Evolutionary conservation across 768 basidiomycete species (phyloP), one percentile per base, ranked within the genome.

Genomic region (Trametes elegans): DNA sequence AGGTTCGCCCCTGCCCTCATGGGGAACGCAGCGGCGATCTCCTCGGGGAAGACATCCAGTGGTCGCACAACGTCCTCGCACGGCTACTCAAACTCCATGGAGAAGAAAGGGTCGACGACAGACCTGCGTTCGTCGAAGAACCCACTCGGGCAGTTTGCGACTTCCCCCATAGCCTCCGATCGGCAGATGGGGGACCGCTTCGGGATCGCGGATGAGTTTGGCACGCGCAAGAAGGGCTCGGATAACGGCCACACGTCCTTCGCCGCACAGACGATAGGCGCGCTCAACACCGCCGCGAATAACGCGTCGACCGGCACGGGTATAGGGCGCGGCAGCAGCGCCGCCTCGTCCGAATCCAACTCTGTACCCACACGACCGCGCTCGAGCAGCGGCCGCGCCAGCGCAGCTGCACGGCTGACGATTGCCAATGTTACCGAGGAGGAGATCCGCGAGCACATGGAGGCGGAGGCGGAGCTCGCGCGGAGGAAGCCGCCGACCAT

Each of bases 381-480:
- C 26, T 64, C 66, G 36, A 74, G 70, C 18, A 50, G 41, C 16
- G 49, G 53, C 3, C 24, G 55, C 2, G 66, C 67, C n/a, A 54
- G 50, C 19, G 38, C 48, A 8, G 36, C 66, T 13, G 66, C 70
- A 45, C 67, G 77, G 3, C 62, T 79, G 11, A 77, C 77, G 40
- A 68, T 78, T 29, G 71, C 72, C 31, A 80, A 80, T 53, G 61
- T 67, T 29, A 71, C 68, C 18, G 74, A 78, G 28, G 64, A 67
- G 35, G 70, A 72, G 39, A 50, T 56, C 16, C 58, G 77, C 27
- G 83, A 63, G 75, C 79, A 57, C 76, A 79, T 59, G 73, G 81
- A 49, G 68, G 70, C 57, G 11, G 53, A 36, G 35, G 52, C 47
- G 10, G 57, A 58, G 60, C 27, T 44, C 50, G 35, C 42, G 23